These are phyloP conservation scores for Talaromyces pinophilus DNA, from an alignment of 2,329 filamentous ascomycete genomes.

Conservation along the genomic window DNA sequence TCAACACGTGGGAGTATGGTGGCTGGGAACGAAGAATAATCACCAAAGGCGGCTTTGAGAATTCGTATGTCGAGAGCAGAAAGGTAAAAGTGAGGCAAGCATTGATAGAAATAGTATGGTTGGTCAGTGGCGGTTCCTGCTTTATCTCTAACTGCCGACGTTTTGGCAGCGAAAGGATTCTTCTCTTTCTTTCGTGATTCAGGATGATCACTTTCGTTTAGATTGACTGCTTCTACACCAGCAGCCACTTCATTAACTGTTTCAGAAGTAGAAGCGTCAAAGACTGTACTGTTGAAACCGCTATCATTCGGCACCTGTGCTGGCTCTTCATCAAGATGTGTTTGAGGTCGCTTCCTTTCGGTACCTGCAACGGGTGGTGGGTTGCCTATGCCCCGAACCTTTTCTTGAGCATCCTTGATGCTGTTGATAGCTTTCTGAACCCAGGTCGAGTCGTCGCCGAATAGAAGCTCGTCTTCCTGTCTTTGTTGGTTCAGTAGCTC, in stretches of 20 bases:
- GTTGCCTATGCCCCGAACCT: conserved; percentile 66
- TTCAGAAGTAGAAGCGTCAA: not conserved
- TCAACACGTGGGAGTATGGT: conserved; percentile 85
- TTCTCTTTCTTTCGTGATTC: conserved; percentile 33
- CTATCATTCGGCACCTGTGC: conserved; percentile 34
- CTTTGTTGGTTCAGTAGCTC: conserved; percentile 72
- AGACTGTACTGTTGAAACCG: not conserved
- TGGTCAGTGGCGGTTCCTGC: conserved; percentile 52
- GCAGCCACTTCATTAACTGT: conserved; percentile 28
- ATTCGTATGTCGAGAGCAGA: conserved; percentile 91
- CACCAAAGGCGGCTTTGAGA: conserved; percentile 82
- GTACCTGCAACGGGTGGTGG: conserved; percentile 58
- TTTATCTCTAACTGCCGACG: conserved; percentile 31
- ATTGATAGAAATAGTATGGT: conserved; percentile 83
- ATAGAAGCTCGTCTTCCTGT: conserved; percentile 86
- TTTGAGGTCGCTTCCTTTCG: conserved; percentile 51
- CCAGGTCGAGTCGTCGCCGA: conserved; percentile 92
- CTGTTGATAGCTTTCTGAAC: conserved; percentile 77
- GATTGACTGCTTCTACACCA: conserved; percentile 29
- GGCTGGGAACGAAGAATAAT: conserved; percentile 78
- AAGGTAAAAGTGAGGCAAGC: conserved; percentile 82
- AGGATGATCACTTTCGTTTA: conserved; percentile 25
- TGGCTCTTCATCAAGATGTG: conserved; percentile 49
- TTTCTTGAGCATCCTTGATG: conserved; percentile 75
- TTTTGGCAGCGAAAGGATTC: conserved; percentile 7